Percentiles rank a stretch among this genome's conserved stretches.
phyloP scores from a whole-genome alignment of 2,329 filamentous ascomycete species.

The Sporothrix sp. region DNA sequence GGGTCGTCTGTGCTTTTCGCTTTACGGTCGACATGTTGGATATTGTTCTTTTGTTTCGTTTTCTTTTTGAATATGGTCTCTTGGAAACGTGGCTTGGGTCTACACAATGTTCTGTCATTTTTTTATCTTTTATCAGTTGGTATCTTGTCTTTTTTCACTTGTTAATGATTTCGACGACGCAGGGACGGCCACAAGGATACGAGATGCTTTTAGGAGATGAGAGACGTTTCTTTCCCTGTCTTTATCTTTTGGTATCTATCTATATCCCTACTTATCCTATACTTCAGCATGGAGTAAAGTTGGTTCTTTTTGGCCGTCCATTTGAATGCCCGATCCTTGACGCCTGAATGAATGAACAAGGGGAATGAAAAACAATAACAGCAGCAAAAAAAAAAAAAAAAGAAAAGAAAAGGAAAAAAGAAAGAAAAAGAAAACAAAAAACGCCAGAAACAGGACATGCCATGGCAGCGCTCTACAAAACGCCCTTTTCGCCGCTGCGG shows the following conservation, averaged over 20 bases:
- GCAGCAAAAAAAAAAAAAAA: too few relatives aligned
- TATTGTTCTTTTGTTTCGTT: background rate
- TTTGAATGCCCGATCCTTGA: background rate
- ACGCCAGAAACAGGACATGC: background rate
- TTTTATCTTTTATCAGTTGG: background rate
- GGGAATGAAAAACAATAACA: too few relatives aligned
- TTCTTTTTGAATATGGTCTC: too few relatives aligned
- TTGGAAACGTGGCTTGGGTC: too few relatives aligned
- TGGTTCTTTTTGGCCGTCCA: background rate
- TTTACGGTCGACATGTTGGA: background rate
- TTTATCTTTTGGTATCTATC: conserved; percentile 4
- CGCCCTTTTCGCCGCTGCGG: background rate
- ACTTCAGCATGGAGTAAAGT: background rate
- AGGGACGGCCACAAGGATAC: background rate
- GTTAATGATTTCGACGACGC: background rate
- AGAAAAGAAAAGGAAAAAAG: background rate
- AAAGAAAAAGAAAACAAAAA: background rate
- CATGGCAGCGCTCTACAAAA: background rate
- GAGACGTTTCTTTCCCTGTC: background rate
- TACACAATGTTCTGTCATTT: conserved; percentile 1
- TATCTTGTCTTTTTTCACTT: background rate
- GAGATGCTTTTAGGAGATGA: too few relatives aligned
- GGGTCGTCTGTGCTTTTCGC: background rate
- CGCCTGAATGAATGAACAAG: background rate
- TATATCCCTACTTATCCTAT: background rate